Conservation (phyloP, 805 yeast species). For the Saccharomycopsis oosterbeekiorum region DNA sequence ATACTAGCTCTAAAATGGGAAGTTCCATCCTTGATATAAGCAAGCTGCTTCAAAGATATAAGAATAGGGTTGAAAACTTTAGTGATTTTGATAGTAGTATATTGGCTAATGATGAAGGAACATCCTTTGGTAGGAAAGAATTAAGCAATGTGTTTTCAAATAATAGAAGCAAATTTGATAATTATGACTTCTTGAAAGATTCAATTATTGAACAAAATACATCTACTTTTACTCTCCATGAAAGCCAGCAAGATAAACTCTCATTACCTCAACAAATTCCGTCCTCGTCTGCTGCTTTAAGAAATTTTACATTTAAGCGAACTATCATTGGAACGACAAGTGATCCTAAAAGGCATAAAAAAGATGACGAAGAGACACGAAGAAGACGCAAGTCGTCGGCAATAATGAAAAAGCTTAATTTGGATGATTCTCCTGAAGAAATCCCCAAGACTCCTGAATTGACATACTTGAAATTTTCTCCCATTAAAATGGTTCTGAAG, state of each 20-base stretch:
- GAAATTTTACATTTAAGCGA: conserved; percentile 7
- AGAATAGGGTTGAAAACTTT: neutral
- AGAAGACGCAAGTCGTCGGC: conserved; percentile 6
- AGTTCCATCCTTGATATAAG: neutral
- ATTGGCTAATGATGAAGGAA: neutral
- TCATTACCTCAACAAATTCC: neutral
- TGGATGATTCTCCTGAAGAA: conserved; percentile 19
- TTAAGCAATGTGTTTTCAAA: conserved; percentile 4
- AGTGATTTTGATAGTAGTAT: neutral
- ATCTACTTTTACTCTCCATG: conserved; percentile 5
- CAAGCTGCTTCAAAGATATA: conserved; percentile 2
- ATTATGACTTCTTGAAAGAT: conserved; percentile 6
- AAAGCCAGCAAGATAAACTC: neutral
- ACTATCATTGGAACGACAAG: neutral
- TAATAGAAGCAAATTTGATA: conserved; percentile 1
- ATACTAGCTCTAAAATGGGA: neutral
- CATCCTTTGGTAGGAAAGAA: conserved; percentile 12
- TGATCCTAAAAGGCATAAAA: neutral
- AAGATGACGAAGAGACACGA: neutral
- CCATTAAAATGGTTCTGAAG: conserved; percentile 7
- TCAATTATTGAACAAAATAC: conserved; percentile 18
- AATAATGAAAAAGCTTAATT: conserved; percentile 11
- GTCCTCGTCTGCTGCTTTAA: neutral
- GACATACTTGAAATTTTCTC: conserved; percentile 17
- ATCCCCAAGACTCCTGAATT: conserved; percentile 19